A percentile compares a stretch with the other conserved stretches of the same genome.
These are phyloP conservation scores for Psilocybe subaeruginosa DNA, from an alignment of 768 basidiomycete species.

Conservation along the genomic window DNA sequence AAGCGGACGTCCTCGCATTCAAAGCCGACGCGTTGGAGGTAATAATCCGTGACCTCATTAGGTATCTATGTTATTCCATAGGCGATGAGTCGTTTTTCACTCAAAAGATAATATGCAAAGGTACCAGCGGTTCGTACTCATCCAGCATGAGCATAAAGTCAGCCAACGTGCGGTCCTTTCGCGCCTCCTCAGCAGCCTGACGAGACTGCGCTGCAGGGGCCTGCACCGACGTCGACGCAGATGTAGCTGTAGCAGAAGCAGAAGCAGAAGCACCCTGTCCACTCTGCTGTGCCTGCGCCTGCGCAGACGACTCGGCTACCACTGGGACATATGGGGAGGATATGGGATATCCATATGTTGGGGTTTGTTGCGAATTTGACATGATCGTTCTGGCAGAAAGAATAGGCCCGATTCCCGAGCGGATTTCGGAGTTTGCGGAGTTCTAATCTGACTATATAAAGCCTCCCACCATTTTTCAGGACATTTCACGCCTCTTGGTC, in stretches of 20 bases:
- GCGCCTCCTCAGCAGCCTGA: slow-evolving; percentile 77
- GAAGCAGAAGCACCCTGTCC: background rate
- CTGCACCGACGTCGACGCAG: slow-evolving; percentile 34
- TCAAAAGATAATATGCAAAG: slow-evolving; percentile 22
- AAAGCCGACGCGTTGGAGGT: slow-evolving; percentile 94
- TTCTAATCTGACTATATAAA: slow-evolving; percentile 26
- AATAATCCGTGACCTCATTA: slow-evolving; percentile 97
- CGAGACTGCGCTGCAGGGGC: slow-evolving; percentile 48
- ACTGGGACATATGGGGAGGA: slow-evolving; percentile 28
- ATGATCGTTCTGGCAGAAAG: slow-evolving; percentile 26
- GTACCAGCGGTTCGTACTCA: slow-evolving; percentile 92
- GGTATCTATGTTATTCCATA: slow-evolving; percentile 66
- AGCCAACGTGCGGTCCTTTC: slow-evolving; percentile 88
- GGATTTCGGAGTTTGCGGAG: slow-evolving; percentile 34
- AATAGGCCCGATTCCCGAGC: slow-evolving; percentile 5
- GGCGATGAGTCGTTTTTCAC: background rate
- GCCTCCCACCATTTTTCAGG: slow-evolving; percentile 3
- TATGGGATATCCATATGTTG: slow-evolving; percentile 32
- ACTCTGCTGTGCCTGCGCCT: slow-evolving; percentile 21
- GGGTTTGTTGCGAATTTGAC: slow-evolving; percentile 36
- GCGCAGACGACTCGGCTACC: slow-evolving; percentile 19
- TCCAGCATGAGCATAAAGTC: slow-evolving; percentile 97
- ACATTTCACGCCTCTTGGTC: background rate
- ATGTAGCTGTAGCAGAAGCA: slow-evolving; percentile 15
- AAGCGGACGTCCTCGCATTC: slow-evolving; percentile 93